Conservation (phyloP, 345 rosid genomes). For the Eucalyptus melliodora region DNA sequence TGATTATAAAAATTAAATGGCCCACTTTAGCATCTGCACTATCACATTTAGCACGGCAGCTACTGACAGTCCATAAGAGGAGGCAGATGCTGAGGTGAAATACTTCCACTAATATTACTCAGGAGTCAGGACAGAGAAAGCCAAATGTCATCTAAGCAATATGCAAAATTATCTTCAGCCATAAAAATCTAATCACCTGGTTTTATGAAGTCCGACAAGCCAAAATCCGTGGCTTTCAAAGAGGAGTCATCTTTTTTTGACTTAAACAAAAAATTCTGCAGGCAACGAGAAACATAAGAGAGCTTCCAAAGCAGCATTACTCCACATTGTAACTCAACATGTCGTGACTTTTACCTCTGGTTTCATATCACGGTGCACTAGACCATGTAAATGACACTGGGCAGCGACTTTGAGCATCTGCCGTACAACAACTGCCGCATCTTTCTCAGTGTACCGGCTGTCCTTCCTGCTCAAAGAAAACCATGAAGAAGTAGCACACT, state of each 20-base stretch:
- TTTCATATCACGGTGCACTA: conserved; percentile 48
- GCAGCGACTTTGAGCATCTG: conserved; percentile 75
- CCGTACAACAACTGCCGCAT: conserved; percentile 79
- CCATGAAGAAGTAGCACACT: not conserved
- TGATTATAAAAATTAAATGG: not conserved
- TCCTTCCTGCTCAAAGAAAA: conserved; percentile 14
- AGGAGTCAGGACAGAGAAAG: not conserved
- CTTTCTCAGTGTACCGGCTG: conserved; percentile 61
- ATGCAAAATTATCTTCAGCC: not conserved
- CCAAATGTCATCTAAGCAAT: not conserved
- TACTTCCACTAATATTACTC: not conserved
- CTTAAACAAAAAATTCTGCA: conserved; percentile 40
- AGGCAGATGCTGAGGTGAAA: not conserved
- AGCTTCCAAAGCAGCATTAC: not conserved
- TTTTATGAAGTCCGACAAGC: conserved; percentile 39
- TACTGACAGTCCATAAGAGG: not conserved
- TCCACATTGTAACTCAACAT: not conserved
- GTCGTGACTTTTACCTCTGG: conserved; percentile 25
- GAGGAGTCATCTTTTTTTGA: conserved; percentile 27
- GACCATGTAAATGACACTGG: conserved; percentile 37
- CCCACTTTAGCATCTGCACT: not conserved
- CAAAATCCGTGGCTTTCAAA: conserved; percentile 46
- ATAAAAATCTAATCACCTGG: conserved; percentile 14
- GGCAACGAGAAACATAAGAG: not conserved
- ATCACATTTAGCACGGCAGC: not conserved